Evolutionary conservation across 225 moss, liverwort and hornwort genomes (phyloP).

Genomic region (Physcomitrellopsis africana): DNA sequence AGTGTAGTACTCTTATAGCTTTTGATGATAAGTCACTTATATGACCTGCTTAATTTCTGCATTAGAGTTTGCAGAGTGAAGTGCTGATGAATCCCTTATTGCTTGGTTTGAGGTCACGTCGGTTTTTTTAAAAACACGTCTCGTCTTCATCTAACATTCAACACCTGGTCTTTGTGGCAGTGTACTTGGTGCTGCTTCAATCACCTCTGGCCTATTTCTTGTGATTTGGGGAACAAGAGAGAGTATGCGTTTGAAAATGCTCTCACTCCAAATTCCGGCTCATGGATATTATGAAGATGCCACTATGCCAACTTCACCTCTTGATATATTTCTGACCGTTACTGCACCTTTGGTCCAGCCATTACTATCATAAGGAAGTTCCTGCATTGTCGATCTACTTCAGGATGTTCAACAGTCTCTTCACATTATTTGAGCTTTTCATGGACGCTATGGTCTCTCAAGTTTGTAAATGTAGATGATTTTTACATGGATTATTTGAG

Average conservation of each 20-base stretch:
- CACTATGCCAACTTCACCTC: constrained; percentile 7
- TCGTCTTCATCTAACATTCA: background rate
- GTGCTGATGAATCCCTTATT: background rate
- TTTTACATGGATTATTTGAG: background rate
- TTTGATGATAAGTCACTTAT: background rate
- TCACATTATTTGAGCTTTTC: background rate
- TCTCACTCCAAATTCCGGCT: constrained; percentile 32
- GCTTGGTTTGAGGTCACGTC: background rate
- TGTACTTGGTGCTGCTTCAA: constrained; percentile 59
- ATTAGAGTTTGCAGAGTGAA: background rate
- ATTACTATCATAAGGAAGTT: constrained; percentile 35
- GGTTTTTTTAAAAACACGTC: background rate
- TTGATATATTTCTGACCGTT: constrained; percentile 34
- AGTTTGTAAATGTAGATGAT: background rate
- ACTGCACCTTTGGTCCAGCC: constrained; percentile 31
- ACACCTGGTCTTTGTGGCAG: constrained; percentile 34
- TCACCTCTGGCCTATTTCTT: constrained; percentile 69
- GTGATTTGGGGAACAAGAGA: constrained; percentile 75
- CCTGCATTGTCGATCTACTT: background rate
- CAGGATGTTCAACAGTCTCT: background rate
- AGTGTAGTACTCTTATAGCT: background rate
- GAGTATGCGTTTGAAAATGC: constrained; percentile 33
- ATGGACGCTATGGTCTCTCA: background rate
- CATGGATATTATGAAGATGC: constrained; percentile 1
- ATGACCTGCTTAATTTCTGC: background rate